phyloP scores from a whole-genome alignment of 2,329 filamentous ascomycete genomes.

The Ophiostoma quercus region DNA sequence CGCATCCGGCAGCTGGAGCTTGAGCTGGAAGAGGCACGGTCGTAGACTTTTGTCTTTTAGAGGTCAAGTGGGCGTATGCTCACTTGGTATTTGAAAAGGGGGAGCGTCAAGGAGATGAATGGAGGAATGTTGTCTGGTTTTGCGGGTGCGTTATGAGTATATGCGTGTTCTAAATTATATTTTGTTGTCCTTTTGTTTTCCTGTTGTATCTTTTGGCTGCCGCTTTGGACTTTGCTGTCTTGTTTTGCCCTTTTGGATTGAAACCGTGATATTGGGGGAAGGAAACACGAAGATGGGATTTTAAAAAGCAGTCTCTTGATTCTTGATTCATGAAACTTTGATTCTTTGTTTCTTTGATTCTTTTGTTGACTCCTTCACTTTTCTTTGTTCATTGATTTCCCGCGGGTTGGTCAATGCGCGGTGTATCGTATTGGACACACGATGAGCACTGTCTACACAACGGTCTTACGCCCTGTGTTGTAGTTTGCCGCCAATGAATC shows the following conservation, averaged over 20 bases:
- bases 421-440: background rate
- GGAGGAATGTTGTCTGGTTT: conserved; percentile 4
- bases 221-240: background rate
- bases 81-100: background rate
- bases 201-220: background rate
- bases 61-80: background rate
- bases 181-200: background rate
- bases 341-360: background rate
- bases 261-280: background rate
- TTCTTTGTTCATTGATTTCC: background rate
- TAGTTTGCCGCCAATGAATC: too few species aligned
- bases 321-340: background rate
- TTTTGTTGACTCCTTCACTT: background rate
- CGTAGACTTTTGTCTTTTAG: conserved; percentile 34
- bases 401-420: background rate
- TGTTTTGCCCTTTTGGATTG: conserved; percentile 6
- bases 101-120: background rate
- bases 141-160: background rate
- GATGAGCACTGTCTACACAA: too few species aligned
- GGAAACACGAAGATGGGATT: background rate
- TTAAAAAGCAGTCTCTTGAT: background rate
- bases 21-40: conserved; percentile 60
- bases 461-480: too few species aligned
- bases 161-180: conserved; percentile 12
- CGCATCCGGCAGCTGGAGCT: conserved; percentile 62